phyloP scores from a whole-genome alignment of 2,329 filamentous ascomycete species.

The Gaeumannomyces tritici region DNA sequence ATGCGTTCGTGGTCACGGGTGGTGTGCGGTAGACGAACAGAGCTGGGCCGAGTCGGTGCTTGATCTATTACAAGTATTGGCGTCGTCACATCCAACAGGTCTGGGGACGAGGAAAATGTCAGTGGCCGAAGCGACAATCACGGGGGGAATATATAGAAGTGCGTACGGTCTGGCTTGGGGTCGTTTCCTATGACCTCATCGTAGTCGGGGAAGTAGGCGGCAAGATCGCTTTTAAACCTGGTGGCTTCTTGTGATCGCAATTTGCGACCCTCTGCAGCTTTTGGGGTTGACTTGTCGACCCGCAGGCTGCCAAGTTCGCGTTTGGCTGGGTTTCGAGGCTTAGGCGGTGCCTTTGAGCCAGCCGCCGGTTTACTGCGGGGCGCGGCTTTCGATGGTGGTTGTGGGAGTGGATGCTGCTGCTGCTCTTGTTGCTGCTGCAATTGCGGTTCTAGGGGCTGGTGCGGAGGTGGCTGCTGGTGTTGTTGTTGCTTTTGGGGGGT shows the following conservation, averaged over 20 bases:
- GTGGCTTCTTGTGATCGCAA: conserved; percentile 79
- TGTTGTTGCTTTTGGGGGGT: background rate
- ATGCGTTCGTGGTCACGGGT: background rate
- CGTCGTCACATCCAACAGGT: conserved; percentile 63
- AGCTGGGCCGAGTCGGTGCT: background rate
- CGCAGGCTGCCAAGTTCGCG: conserved; percentile 51
- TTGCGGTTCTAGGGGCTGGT: conserved; percentile 1
- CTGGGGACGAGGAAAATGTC: conserved; percentile 30
- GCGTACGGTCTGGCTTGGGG: conserved; percentile 66
- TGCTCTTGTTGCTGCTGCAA: background rate
- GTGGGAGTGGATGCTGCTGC: background rate
- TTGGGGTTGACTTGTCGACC: conserved; percentile 26
- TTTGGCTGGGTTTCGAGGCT: conserved; percentile 51
- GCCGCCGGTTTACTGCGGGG: conserved; percentile 7
- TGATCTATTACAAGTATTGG: conserved; percentile 52
- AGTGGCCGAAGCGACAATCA: background rate
- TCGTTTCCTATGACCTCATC: conserved; percentile 88
- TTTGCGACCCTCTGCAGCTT: conserved; percentile 55
- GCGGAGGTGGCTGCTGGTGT: background rate
- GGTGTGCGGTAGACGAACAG: background rate
- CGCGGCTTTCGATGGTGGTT: background rate
- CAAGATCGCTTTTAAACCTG: conserved; percentile 82
- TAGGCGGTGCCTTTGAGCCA: conserved; percentile 43
- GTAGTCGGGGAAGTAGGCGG: conserved; percentile 86
- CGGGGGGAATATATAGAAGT: background rate